Percentiles rank a stretch among this genome's conserved stretches.
Conservation (phyloP, 2,329 filamentous ascomycete genomes). For the Cercospora sp. region DNA sequence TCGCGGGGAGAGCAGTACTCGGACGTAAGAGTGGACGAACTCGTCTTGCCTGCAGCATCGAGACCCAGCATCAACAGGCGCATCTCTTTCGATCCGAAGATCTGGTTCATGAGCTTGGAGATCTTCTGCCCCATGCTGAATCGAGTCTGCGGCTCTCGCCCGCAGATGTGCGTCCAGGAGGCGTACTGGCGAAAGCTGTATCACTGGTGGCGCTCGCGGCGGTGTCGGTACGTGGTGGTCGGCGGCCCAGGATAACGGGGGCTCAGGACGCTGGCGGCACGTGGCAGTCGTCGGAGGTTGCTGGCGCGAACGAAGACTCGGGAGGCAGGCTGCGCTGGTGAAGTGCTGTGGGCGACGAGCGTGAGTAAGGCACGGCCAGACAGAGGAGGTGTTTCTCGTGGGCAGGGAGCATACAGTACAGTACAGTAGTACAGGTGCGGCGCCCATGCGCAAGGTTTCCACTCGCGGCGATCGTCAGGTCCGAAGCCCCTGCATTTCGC, state of each 20-base stretch:
- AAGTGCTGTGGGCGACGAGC: background rate
- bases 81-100: constrained; percentile 99
- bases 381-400: background rate
- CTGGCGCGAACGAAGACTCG: background rate
- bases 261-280: background rate
- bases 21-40: constrained; percentile 38
- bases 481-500: background rate
- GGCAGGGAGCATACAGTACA: background rate
- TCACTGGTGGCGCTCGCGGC: background rate
- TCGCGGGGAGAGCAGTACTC: background rate
- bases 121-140: constrained; percentile 79
- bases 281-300: background rate
- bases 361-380: background rate
- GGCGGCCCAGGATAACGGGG: background rate
- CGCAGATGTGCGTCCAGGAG: constrained; percentile 5
- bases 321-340: background rate
- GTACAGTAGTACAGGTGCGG: background rate
- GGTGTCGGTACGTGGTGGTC: background rate
- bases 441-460: background rate
- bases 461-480: background rate
- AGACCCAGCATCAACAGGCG: constrained; percentile 95
- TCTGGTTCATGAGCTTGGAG: constrained; percentile 96
- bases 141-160: constrained; percentile 5
- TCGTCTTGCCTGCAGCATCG: constrained; percentile 97
- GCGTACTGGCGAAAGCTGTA: background rate